A percentile compares a stretch with the other conserved stretches of the same genome.
These are phyloP conservation scores for Vitis riparia DNA, from an alignment of 164 flowering plant genomes.

Conservation along the genomic window DNA sequence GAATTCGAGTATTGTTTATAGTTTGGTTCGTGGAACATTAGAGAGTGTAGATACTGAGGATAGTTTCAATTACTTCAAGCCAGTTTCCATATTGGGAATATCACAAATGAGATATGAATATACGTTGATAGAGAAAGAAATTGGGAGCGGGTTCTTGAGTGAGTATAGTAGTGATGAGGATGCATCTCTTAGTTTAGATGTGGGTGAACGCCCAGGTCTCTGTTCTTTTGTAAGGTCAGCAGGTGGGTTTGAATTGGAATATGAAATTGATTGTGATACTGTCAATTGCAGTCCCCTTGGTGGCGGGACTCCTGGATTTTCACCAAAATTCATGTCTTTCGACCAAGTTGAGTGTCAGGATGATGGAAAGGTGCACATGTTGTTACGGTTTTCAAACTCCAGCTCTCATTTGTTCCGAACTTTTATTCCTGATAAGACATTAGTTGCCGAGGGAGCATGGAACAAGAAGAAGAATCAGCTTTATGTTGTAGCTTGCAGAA, in stretches of 20 bases:
- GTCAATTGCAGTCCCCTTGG: constrained; percentile 37
- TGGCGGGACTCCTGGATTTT: constrained; percentile 10
- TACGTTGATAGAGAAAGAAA: constrained; percentile 20
- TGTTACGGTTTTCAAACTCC: constrained; percentile 25
- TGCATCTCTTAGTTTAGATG: constrained; percentile 2
- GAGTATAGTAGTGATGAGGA: constrained; percentile 9
- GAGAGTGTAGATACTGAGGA: constrained; percentile 26
- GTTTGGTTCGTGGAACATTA: constrained; percentile 35
- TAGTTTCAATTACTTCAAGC: constrained; percentile 22
- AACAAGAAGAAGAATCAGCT: constrained; percentile 32
- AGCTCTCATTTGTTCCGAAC: background rate
- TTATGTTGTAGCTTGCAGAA: constrained; percentile 31
- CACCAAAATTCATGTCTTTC: constrained; percentile 19
- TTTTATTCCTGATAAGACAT: constrained; percentile 25
- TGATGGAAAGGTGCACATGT: constrained; percentile 15
- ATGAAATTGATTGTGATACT: constrained; percentile 24
- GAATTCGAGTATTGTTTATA: constrained; percentile 14
- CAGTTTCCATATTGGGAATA: constrained; percentile 27
- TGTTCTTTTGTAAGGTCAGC: background rate
- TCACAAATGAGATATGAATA: constrained; percentile 17
- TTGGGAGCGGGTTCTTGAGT: constrained; percentile 6
- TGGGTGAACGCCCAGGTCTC: background rate
- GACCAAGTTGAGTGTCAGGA: constrained; percentile 15
- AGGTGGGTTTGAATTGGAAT: constrained; percentile 24
- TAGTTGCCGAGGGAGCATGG: constrained; percentile 44